Evolutionary conservation across 805 yeast genomes (phyloP).

Genomic region (Teunomyces kruisii): DNA sequence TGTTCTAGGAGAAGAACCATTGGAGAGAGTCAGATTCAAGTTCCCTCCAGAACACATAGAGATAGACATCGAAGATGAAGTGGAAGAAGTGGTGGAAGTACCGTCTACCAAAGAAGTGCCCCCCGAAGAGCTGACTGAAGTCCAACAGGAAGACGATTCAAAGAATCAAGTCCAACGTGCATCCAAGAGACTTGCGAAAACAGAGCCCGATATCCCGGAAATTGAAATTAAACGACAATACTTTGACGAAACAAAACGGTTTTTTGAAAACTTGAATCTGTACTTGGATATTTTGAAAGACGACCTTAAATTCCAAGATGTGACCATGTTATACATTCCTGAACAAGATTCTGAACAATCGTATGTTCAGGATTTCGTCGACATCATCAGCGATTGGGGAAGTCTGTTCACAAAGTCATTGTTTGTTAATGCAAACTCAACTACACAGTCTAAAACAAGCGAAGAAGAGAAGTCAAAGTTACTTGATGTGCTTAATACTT

Average conservation of each 20-base stretch:
- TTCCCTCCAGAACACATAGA: constrained; percentile 11
- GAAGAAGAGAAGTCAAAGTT: constrained; percentile 33
- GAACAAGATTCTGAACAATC: background rate
- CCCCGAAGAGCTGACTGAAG: background rate
- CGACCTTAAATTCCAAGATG: constrained; percentile 1
- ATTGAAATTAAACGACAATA: constrained; percentile 21
- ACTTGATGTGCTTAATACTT: constrained; percentile 35
- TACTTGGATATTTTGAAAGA: constrained; percentile 9
- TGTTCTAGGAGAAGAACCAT: constrained; percentile 45
- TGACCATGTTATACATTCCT: constrained; percentile 13
- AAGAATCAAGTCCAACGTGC: constrained; percentile 26
- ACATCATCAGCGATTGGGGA: constrained; percentile 29
- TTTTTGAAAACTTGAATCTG: constrained; percentile 21
- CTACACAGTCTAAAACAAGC: constrained; percentile 8
- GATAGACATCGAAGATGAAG: constrained; percentile 5
- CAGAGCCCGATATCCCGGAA: constrained; percentile 22
- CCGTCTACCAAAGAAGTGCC: background rate
- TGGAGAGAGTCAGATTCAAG: constrained; percentile 44
- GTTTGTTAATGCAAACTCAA: constrained; percentile 10
- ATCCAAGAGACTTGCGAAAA: constrained; percentile 32
- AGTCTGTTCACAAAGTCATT: constrained; percentile 14
- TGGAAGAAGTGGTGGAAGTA: constrained; percentile 13
- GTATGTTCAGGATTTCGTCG: constrained; percentile 17
- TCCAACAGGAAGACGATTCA: constrained; percentile 12
- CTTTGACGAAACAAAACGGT: constrained; percentile 27